A percentile compares a stretch with the other conserved stretches of the same genome.
Conservation (phyloP, 208 protist species). For the Novymonas esmeraldas region DNA sequence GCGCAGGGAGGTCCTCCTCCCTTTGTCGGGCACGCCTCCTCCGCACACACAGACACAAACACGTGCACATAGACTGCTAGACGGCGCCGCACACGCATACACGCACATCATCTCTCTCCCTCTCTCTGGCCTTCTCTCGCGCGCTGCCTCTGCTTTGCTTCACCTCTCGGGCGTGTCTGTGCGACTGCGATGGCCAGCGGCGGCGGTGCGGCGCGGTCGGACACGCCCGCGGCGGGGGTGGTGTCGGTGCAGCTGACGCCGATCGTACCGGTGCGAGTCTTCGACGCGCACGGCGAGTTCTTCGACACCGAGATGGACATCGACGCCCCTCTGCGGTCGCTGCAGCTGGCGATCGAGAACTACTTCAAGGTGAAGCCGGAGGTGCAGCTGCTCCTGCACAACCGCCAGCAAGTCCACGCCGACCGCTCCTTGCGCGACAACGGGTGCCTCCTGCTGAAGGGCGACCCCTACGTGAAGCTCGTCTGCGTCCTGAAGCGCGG, state of each 20-base stretch:
- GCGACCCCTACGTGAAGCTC: conserved; percentile 85
- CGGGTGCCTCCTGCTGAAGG: conserved; percentile 84
- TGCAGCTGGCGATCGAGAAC: conserved; percentile 84
- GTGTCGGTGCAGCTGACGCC: conserved; percentile 72
- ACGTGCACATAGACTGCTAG: too few relatives aligned
- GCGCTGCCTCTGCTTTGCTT: neutral
- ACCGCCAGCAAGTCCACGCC: conserved; percentile 67
- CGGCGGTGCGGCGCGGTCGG: neutral
- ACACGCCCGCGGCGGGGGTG: neutral
- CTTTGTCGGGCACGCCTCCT: too few relatives aligned
- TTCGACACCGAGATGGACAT: conserved; percentile 87
- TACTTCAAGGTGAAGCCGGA: conserved; percentile 83
- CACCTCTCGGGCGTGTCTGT: too few relatives aligned
- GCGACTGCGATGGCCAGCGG: conserved; percentile 1
- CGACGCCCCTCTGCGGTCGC: conserved; percentile 60
- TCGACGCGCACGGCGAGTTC: conserved; percentile 72
- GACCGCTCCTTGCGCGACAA: conserved; percentile 67
- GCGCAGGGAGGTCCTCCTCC: too few relatives aligned
- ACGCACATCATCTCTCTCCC: too few relatives aligned
- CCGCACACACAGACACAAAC: too few relatives aligned
- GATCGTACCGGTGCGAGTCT: conserved; percentile 76
- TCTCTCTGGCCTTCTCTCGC: neutral
- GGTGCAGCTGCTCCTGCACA: conserved; percentile 83
- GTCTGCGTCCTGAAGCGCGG: conserved; percentile 72
- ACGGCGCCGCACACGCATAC: too few relatives aligned